Base-by-base conservation (phyloP, 371 early-diverging fungal species). In the Syncephalastrum contaminatum region DNA sequence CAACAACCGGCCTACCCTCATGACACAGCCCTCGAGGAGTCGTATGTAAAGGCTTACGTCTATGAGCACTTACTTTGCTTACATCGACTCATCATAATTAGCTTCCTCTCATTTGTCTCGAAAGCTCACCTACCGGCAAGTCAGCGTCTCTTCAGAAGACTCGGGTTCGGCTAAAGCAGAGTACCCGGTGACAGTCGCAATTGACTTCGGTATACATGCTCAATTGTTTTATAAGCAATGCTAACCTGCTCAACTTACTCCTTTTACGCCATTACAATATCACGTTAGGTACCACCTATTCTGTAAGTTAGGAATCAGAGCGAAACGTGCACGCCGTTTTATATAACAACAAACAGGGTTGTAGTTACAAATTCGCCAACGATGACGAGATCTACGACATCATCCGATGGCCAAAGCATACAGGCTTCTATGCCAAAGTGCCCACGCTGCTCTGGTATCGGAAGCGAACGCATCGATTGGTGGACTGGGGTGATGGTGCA, bases 401-500 rank as follows among this genome's bases (percentile, higher is more conserved):
- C n/a, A 43, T 56, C 0, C 53, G 58, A 19, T 67, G 68, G 68
- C 68, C 63, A 48, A 67, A 63, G 45, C 54, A 60, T 30, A 49
- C 42, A 16, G 61, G 65, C 4, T 65, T 65, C 43, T 65, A 65
- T 54, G 65, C 57, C 48, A 65, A 65, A 49, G 65, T 65, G 21
- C 70, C 70, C 5, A 66, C 56, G 15, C 46, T 66, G 10, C 44
- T 62, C 5, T 66, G 60, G 30, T 70, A 70, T 45, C 47, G 53
- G 18, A 59, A 40, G 18, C 53, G 48, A 1, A 48, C 62, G 10
- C 22, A 48, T 2, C 59, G 59, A 42, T 16, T 75, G 52, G 58
- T 69, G 43, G 70, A 72, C 2, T 79, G 80, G 80, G 80, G 80
- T 22, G 70, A 73, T 39, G 80, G 73, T 16, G 80, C 80, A 43